These are phyloP conservation scores for Lecanicillium sp. DNA, from an alignment of 2,329 filamentous ascomycete species.

Conservation along the genomic window DNA sequence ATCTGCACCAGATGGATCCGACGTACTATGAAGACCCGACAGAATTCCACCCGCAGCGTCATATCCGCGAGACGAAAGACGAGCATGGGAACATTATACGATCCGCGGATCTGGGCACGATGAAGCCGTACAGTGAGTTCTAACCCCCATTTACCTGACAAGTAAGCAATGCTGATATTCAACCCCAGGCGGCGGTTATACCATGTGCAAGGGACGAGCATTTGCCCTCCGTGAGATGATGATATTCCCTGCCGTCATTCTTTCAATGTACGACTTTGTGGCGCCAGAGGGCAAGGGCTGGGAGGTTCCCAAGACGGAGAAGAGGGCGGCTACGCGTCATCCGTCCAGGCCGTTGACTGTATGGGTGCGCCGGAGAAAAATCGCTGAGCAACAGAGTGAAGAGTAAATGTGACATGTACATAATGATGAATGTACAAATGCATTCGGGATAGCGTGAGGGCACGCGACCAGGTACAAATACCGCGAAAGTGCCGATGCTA, in stretches of 20 bases:
- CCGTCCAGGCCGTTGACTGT: conserved; percentile 24
- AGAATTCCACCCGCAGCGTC: conserved; percentile 31
- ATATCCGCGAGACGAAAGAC: conserved; percentile 24
- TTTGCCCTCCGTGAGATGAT: conserved; percentile 30
- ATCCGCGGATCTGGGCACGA: conserved; percentile 21
- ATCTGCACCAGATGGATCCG: conserved; percentile 31
- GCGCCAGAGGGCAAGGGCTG: conserved; percentile 24
- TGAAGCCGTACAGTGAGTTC: conserved; percentile 30
- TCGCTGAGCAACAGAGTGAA: neutral
- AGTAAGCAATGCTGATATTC: conserved; percentile 11
- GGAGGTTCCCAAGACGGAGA: conserved; percentile 21
- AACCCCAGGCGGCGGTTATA: conserved; percentile 25
- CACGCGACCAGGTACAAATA: no score
- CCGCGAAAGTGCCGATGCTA: no score
- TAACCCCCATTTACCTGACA: neutral
- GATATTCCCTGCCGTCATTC: conserved; percentile 28
- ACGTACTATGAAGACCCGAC: conserved; percentile 26
- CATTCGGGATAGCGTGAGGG: no score
- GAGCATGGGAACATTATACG: conserved; percentile 20
- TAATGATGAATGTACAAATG: no score
- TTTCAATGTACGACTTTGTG: conserved; percentile 32
- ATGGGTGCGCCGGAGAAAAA: conserved; percentile 27
- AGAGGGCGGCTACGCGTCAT: conserved; percentile 23
- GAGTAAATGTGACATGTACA: neutral
- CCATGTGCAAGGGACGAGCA: conserved; percentile 28